These are phyloP conservation scores for Rhizopogon vinicolor DNA, from an alignment of 768 basidiomycete species.

Conservation along the genomic window DNA sequence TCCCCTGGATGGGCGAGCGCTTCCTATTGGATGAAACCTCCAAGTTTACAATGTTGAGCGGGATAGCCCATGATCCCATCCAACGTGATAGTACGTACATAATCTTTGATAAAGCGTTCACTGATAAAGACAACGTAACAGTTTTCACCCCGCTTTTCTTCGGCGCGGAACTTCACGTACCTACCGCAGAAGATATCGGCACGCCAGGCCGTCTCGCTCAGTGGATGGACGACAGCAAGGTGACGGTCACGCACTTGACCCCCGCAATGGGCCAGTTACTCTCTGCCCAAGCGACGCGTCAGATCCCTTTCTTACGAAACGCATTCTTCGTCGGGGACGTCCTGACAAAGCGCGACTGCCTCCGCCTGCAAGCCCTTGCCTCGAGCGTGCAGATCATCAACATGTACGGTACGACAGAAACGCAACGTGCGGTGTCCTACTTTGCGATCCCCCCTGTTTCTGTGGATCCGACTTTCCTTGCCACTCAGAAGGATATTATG, in stretches of 20 bases:
- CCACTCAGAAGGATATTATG: constrained; percentile 95
- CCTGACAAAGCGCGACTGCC: constrained; percentile 96
- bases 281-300: constrained; percentile 76
- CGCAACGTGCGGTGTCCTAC: constrained; percentile 97
- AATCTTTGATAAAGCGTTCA: background rate
- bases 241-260: constrained; percentile 96
- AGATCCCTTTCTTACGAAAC: constrained; percentile 81
- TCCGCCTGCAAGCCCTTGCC: constrained; percentile 89
- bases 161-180: constrained; percentile 92
- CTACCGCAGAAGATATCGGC: constrained; percentile 94
- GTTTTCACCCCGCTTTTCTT: constrained; percentile 99
- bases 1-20: constrained; percentile 96
- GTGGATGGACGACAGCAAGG: constrained; percentile 92
- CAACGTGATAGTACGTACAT: constrained; percentile 88
- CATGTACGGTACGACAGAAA: constrained; percentile 99
- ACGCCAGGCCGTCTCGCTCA: constrained; percentile 94
- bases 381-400: constrained; percentile 93
- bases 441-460: constrained; percentile 86
- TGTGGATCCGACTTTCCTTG: constrained; percentile 84
- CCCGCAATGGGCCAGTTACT: constrained; percentile 99
- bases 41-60: constrained; percentile 97
- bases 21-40: constrained; percentile 73
- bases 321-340: constrained; percentile 99
- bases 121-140: constrained; percentile 25
- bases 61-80: constrained; percentile 98